Evolutionary conservation across 1,284 basidiomycete genomes (phyloP), one percentile per base, ranked within the genome.

Genomic region (Cystobasidium sp.): DNA sequence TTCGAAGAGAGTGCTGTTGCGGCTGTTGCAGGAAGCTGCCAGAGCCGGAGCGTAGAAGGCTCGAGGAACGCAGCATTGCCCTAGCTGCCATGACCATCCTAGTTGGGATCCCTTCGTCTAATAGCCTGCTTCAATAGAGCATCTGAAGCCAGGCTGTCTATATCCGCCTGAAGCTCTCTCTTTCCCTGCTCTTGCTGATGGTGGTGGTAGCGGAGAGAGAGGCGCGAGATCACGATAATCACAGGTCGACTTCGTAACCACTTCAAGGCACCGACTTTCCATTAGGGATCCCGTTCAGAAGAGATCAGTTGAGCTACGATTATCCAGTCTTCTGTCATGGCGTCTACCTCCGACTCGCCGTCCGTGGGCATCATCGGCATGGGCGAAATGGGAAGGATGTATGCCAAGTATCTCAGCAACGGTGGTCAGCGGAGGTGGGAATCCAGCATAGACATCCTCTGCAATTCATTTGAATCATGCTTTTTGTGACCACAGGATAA

Each of bases 381-480:
- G 82, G 83, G 82, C 44, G 82, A 94, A 75, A 99, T 98, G 96
- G 96, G 96, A 4, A 86, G 86, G 78, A 92, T 99, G 90, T 99
- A 98, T 82, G 94, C 94, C 0, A 87, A 87, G 49, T 83, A 86
- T 52, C 85, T 98, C 46, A 87, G 88, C 8, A 85, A 86, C 9
- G 93, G 90, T 1, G 94, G 94, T 0, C 93, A 91, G 89, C 88
- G 90, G 84, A 91, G 89, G 93, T 94, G 77, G 78, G 87, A 81
- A 18, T 12, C 22, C 44, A n/a, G 22, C 14, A 41, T 41, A n/a
- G 43, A 59, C n/a, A n/a, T n/a, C n/a, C n/a, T n/a, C n/a, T n/a
- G n/a, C n/a, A n/a, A n/a, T n/a, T n/a, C n/a, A n/a, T n/a, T n/a
- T n/a, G n/a, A n/a, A n/a, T n/a, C 59, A 44, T 44, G 22, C 39